A percentile compares a stretch with the other conserved stretches of the same genome.
These are phyloP conservation scores for Akebia trifoliata DNA, from an alignment of 164 flowering plant genomes.

Conservation along the genomic window DNA sequence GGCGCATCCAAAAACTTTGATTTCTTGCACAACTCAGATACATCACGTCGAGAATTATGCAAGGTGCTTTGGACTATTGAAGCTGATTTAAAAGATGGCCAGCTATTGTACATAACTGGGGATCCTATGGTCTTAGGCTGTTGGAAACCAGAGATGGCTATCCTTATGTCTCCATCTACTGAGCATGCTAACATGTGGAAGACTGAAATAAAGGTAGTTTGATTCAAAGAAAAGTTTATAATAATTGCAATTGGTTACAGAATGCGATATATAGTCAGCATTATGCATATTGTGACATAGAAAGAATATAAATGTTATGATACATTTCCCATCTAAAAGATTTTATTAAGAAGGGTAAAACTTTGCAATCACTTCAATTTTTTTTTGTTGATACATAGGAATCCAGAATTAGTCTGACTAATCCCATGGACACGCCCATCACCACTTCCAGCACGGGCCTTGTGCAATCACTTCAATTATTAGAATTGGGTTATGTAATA, in stretches of 20 bases:
- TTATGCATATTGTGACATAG: background rate
- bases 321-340: no score
- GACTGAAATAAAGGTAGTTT: slow-evolving; percentile 52
- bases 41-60: slow-evolving; percentile 24
- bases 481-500: no score
- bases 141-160: slow-evolving; percentile 61
- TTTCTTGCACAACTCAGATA: slow-evolving; percentile 28
- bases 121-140: slow-evolving; percentile 48
- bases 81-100: slow-evolving; percentile 56
- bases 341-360: background rate
- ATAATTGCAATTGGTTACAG: background rate
- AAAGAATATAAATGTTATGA: no score
- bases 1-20: slow-evolving; percentile 5
- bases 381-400: no score
- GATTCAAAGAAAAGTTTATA: background rate
- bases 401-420: no score
- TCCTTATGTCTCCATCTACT: slow-evolving; percentile 47
- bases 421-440: no score
- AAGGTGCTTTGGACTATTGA: slow-evolving; percentile 52
- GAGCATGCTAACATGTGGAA: slow-evolving; percentile 52
- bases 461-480: no score
- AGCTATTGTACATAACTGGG: slow-evolving; percentile 53
- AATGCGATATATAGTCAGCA: background rate
- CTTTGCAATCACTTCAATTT: background rate
- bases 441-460: no score